Base-by-base conservation (phyloP, 2,329 filamentous ascomycete species). In the Xylariaceae sp. region DNA sequence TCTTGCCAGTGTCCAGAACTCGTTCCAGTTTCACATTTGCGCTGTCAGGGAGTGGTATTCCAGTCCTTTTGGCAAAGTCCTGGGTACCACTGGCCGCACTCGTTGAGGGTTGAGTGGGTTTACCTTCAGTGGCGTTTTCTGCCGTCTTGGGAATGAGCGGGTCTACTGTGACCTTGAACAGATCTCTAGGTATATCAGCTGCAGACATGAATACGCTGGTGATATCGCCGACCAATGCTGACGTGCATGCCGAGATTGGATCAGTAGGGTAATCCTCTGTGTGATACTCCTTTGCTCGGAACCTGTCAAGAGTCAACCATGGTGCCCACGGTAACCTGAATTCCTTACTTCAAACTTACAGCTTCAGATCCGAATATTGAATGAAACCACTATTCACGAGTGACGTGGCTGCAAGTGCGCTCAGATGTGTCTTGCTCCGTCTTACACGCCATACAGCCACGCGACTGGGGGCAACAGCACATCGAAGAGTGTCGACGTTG, bases 191-290 rank as follows among this genome's bases (percentile, higher is more conserved):
- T 65, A 87, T 82, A 68, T 96, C 91, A 0, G 89, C 89, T 47
- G 96, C 80, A 1, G 90, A 90, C 82, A 95, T 88, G 68, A 89
- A 84, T 59, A 97, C 87, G 45, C 83, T 88, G 30, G 88, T 86
- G 51, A 94, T 78, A n/a, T 92, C 93, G 4, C 89, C 88, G n/a
- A 96, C 77, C 0, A 97, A 75, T 0, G 92, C 90, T 50, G 85
- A 84, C 0, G 90, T 86, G 13, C 86, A 89, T 17, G 90, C 90
- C 11, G 88, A 86, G 23, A 95, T 83, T 0, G 91, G 90, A 64
- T 94, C 91, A 68, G 83, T 86, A 0, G 90, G 91, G 50, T 92
- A 88, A 37, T 88, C 84, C 60, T 91, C 88, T 0, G 88, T 90
- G 64, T 88, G 85, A 72, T 93, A 91, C 71, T 95, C 89, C 17